Conservation (phyloP, 2,329 filamentous ascomycete genomes). For the Fusarium sororula region DNA sequence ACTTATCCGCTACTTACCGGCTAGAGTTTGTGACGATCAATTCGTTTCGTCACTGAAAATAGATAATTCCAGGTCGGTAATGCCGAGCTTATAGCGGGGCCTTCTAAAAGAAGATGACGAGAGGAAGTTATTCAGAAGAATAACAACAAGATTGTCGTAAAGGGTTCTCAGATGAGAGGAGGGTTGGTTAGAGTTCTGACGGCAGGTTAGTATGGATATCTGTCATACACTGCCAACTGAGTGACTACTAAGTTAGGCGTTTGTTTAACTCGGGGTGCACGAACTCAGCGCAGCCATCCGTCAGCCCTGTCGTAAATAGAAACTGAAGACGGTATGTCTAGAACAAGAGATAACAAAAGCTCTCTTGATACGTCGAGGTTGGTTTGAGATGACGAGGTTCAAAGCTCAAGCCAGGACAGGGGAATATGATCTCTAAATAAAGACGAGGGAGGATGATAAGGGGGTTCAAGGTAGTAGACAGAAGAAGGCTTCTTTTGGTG, state of each 20-base stretch:
- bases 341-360: constrained; percentile 41
- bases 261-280: constrained; percentile 28
- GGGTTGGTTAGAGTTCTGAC: constrained; percentile 38
- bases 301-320: constrained; percentile 45
- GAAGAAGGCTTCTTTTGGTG: constrained; percentile 26
- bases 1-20: constrained; percentile 34
- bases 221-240: constrained; percentile 29
- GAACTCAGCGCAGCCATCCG: constrained; percentile 45
- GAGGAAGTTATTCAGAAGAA: constrained; percentile 13
- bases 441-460: constrained; percentile 5
- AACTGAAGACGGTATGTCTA: constrained; percentile 36
- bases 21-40: constrained; percentile 33
- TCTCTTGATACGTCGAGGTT: constrained; percentile 40
- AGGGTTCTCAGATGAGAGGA: constrained; percentile 35
- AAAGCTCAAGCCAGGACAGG: constrained; percentile 24
- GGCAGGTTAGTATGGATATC: constrained; percentile 27
- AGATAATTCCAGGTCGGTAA: constrained; percentile 38
- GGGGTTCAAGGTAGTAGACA: background rate
- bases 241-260: constrained; percentile 12
- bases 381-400: constrained; percentile 27
- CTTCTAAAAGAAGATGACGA: background rate
- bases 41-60: constrained; percentile 32
- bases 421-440: constrained; percentile 14
- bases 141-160: constrained; percentile 8
- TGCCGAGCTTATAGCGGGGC: constrained; percentile 26